Conservation (phyloP, 805 yeast species). For the Clavispora phyllophila region DNA sequence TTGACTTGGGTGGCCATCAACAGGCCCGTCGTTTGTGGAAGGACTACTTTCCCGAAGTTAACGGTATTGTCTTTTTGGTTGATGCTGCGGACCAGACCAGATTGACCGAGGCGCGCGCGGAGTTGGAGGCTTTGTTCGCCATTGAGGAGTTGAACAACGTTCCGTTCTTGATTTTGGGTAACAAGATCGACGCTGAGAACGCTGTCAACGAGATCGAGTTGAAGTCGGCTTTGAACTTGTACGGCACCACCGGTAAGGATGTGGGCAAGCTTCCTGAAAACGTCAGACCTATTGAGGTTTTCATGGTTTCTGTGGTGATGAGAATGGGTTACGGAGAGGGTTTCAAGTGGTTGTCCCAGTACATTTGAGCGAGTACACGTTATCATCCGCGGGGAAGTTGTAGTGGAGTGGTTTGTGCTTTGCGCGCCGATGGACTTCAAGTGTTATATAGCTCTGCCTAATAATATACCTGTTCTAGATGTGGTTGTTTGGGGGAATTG, state of each 20-base stretch:
- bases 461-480: too few species aligned
- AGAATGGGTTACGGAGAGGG: slow-evolving; percentile 99
- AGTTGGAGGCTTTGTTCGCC: slow-evolving; percentile 85
- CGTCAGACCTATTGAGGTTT: slow-evolving; percentile 89
- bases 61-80: slow-evolving; percentile 92
- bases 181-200: slow-evolving; percentile 89
- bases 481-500: too few species aligned
- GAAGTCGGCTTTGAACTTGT: slow-evolving; percentile 82
- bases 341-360: slow-evolving; percentile 96
- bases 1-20: slow-evolving; percentile 97
- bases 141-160: slow-evolving; percentile 88
- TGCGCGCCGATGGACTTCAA: too few species aligned
- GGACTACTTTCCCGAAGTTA: slow-evolving; percentile 98
- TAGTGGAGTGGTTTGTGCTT: too few species aligned
- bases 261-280: slow-evolving; percentile 62
- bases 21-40: slow-evolving; percentile 99
- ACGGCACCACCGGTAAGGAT: slow-evolving; percentile 83
- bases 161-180: slow-evolving; percentile 92
- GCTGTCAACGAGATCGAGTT: slow-evolving; percentile 95
- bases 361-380: slow-evolving; percentile 46
- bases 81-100: slow-evolving; percentile 97
- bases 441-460: too few species aligned
- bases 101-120: slow-evolving; percentile 90
- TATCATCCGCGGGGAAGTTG: neutral
- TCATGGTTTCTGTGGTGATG: slow-evolving; percentile 97